Conservation (phyloP, 805 yeast species). For the Babjeviella inositovora region DNA sequence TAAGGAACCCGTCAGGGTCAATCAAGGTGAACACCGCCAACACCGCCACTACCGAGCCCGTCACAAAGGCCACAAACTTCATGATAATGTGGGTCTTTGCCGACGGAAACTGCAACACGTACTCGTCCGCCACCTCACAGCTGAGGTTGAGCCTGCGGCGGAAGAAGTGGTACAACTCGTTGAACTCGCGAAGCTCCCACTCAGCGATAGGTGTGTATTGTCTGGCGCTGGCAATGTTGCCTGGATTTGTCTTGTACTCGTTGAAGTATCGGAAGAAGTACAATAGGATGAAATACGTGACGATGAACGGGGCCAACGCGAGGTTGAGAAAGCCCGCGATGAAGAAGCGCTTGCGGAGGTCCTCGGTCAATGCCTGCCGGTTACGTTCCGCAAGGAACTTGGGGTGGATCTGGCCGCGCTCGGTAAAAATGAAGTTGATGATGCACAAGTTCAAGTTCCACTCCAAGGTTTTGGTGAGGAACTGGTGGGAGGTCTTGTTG, state of each 20-base stretch:
- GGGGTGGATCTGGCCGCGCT: slow-evolving; percentile 67
- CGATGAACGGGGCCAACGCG: slow-evolving; percentile 72
- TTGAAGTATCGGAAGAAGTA: slow-evolving; percentile 86
- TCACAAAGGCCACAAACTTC: slow-evolving; percentile 52
- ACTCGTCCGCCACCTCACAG: slow-evolving; percentile 63
- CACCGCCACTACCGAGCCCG: slow-evolving; percentile 84
- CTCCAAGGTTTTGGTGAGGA: slow-evolving; percentile 75
- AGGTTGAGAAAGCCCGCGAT: slow-evolving; percentile 81
- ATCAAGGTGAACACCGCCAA: slow-evolving; percentile 60
- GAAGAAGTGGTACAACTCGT: slow-evolving; percentile 84
- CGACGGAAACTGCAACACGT: slow-evolving; percentile 85
- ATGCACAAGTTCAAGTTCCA: slow-evolving; percentile 90
- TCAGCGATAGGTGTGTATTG: slow-evolving; percentile 91
- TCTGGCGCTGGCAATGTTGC: slow-evolving; percentile 55
- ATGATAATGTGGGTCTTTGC: slow-evolving; percentile 42
- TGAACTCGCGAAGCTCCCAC: slow-evolving; percentile 90
- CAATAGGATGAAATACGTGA: slow-evolving; percentile 63
- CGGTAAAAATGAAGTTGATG: slow-evolving; percentile 72
- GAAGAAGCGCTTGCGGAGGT: slow-evolving; percentile 64
- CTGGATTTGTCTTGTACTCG: slow-evolving; percentile 82
- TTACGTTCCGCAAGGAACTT: slow-evolving; percentile 56
- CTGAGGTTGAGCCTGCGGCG: slow-evolving; percentile 65
- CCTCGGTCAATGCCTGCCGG: slow-evolving; percentile 48
- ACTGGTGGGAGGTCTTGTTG: slow-evolving; percentile 4
- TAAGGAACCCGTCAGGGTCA: slow-evolving; percentile 84